Evolutionary conservation across 495 filamentous ascomycete genomes (phyloP).

Genomic region (Aspergillus indologenus): DNA sequence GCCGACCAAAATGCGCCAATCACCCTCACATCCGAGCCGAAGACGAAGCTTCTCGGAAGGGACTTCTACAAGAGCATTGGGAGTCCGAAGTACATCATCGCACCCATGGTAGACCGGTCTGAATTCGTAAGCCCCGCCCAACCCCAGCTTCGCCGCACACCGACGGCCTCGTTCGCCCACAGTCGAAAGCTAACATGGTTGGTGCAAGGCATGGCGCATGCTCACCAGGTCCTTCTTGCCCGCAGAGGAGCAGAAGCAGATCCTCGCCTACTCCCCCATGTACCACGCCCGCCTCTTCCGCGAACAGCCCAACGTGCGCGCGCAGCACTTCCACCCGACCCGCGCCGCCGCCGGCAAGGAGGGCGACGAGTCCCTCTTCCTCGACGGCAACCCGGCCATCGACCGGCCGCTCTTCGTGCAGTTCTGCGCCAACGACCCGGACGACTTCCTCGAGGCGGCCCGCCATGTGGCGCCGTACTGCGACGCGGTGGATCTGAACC

Average conservation of each 20-base stretch:
- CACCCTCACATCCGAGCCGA: slow-evolving; percentile 8
- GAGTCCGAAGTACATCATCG: slow-evolving; percentile 82
- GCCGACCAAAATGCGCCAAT: slow-evolving; percentile 24
- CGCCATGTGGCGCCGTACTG: slow-evolving; percentile 74
- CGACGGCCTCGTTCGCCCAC: not conserved
- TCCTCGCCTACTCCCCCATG: slow-evolving; percentile 92
- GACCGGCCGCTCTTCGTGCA: slow-evolving; percentile 94
- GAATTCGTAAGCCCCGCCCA: slow-evolving; percentile 71
- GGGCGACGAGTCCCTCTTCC: slow-evolving; percentile 43
- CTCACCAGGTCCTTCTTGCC: slow-evolving; percentile 87
- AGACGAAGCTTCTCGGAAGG: slow-evolving; percentile 69
- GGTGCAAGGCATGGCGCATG: slow-evolving; percentile 82
- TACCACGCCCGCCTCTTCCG: slow-evolving; percentile 83
- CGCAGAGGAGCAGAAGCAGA: slow-evolving; percentile 48
- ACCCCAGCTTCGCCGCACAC: not conserved
- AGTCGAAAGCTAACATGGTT: slow-evolving; percentile 18
- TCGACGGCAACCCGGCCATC: slow-evolving; percentile 79
- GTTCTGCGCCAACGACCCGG: slow-evolving; percentile 90
- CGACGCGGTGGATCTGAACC: slow-evolving; percentile 93
- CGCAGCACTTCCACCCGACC: slow-evolving; percentile 71
- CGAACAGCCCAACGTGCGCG: slow-evolving; percentile 70
- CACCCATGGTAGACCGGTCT: slow-evolving; percentile 97
- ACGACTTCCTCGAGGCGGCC: slow-evolving; percentile 73
- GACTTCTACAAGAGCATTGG: slow-evolving; percentile 93
- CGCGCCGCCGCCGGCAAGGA: slow-evolving; percentile 36